Conservation (phyloP, 352 stramenopile genomes). For the Phytophthora pluvialis region DNA sequence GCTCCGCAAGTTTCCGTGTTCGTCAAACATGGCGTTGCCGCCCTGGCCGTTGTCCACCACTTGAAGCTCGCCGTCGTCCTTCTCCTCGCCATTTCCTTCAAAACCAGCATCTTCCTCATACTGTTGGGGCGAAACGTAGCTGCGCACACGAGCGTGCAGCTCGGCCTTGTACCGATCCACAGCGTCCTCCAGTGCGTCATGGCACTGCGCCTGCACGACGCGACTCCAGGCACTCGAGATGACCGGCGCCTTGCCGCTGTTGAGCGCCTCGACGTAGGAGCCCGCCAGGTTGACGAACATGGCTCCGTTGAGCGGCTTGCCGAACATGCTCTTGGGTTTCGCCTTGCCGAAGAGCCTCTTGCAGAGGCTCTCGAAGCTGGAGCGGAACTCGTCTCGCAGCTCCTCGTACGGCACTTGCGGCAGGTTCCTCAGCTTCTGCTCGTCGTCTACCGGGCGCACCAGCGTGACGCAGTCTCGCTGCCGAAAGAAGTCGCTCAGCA, state of each 20-base stretch:
- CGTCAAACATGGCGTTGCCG: conserved; percentile 77
- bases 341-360: conserved; percentile 78
- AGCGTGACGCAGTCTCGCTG: conserved; percentile 91
- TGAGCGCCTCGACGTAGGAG: conserved; percentile 88
- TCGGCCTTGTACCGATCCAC: conserved; percentile 83
- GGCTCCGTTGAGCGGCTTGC: conserved; percentile 83
- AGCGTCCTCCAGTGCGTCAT: conserved; percentile 80
- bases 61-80: conserved; percentile 35
- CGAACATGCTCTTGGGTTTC: conserved; percentile 86
- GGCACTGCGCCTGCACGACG: conserved; percentile 86
- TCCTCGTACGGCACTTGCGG: conserved; percentile 74
- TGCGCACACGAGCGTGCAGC: conserved; percentile 54
- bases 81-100: conserved; percentile 35
- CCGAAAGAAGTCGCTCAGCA: conserved; percentile 85
- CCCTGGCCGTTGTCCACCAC: conserved; percentile 64
- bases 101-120: conserved; percentile 62
- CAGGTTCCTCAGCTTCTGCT: conserved; percentile 80
- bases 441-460: conserved; percentile 87
- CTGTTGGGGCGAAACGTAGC: conserved; percentile 60
- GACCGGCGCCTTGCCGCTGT: conserved; percentile 85
- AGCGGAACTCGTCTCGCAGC: conserved; percentile 83
- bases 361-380: conserved; percentile 73
- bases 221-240: conserved; percentile 91
- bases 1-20: conserved; percentile 70
- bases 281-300: conserved; percentile 88